These are phyloP conservation scores for Neonectria hederae DNA, from an alignment of 2,329 filamentous ascomycete genomes.

Conservation along the genomic window DNA sequence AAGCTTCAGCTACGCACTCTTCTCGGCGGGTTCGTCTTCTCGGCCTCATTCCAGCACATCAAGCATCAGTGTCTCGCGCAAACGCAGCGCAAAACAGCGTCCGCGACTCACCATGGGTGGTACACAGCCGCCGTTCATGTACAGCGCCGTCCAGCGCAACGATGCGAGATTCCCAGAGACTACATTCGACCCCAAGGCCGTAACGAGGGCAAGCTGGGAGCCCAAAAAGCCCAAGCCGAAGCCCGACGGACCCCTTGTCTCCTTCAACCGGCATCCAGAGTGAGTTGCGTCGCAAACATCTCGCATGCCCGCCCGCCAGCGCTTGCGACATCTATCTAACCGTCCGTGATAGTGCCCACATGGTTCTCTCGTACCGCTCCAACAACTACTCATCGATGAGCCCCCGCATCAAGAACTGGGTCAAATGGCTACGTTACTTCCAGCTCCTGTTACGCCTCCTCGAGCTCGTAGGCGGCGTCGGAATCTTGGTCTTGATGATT, in stretches of 20 bases:
- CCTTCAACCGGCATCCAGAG: slow-evolving; percentile 90
- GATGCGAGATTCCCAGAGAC: slow-evolving; percentile 63
- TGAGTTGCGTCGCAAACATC: slow-evolving; percentile 53
- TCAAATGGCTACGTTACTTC: slow-evolving; percentile 73
- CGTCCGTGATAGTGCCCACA: slow-evolving; percentile 60
- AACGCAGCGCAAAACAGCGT: slow-evolving; percentile 25
- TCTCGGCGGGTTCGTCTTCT: neutral
- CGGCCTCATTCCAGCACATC: slow-evolving; percentile 15
- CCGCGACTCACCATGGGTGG: slow-evolving; percentile 41
- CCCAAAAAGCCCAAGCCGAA: slow-evolving; percentile 70
- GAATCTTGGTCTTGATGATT: slow-evolving; percentile 79
- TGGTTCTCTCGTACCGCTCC: slow-evolving; percentile 70
- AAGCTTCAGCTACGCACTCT: neutral
- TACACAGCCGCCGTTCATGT: slow-evolving; percentile 72
- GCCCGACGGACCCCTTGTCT: slow-evolving; percentile 78
- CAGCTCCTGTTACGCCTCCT: slow-evolving; percentile 76
- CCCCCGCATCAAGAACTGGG: slow-evolving; percentile 72
- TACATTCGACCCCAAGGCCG: slow-evolving; percentile 86
- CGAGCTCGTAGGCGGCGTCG: slow-evolving; percentile 74
- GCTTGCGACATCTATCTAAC: slow-evolving; percentile 16
- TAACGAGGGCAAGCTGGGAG: slow-evolving; percentile 81
- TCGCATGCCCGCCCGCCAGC: neutral
- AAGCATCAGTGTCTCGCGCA: neutral
- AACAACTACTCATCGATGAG: slow-evolving; percentile 73
- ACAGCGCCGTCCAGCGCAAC: slow-evolving; percentile 63